Base-by-base conservation (phyloP, 1,284 basidiomycete genomes). In the Ustanciosporium gigantosporum region DNA sequence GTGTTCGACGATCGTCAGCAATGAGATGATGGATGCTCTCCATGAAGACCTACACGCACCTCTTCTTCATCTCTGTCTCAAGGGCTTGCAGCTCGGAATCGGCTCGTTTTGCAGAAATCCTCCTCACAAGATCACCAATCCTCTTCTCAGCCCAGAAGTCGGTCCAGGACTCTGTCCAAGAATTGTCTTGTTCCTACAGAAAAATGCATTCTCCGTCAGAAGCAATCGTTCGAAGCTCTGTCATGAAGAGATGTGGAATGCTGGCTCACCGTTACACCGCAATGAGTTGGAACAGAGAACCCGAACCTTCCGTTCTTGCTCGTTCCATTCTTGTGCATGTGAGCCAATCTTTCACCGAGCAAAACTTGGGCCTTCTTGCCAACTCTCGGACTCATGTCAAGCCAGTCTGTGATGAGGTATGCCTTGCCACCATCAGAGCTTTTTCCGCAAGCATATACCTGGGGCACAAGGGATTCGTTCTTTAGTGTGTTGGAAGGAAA, bases 131-230 rank as follows among this genome's bases (percentile, higher is more conserved):
- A 43, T 56, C 47, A 16, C 58, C 58, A 13, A 61, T 61, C 14
- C 58, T 27, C 32, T 44, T 47, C 22, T 61, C 47, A 1, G 40
- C 51, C 58, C 58, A 61, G 37, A 61, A 61, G 13, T 39, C 53
- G 2, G 45, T 36, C 58, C 58, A 61, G 1, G 58, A 61, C 16
- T 40, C 41, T n/a, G 46, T 55, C 58, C 58, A 56, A 15, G 32
- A 38, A n/a, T 61, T 61, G 37, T 61, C 45, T 44, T 61, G 58
- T 15, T 52, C 31, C 58, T 47, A 29, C 11, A 5, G 17, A 20
- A 2, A 19, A 37, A n/a, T 3, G 5, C 4, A 17, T 14, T 2
- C 5, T 16, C 11, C 5, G 4, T 1, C 27, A 29, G 27, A 9
- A n/a, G 9, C 27, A 29, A 29, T n/a, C 27, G n/a, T n/a, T n/a